A percentile compares a stretch with the other conserved stretches of the same genome.
Evolutionary conservation across 225 moss, liverwort and hornwort species (phyloP).

Genomic region (Marchantia paleacea): DNA sequence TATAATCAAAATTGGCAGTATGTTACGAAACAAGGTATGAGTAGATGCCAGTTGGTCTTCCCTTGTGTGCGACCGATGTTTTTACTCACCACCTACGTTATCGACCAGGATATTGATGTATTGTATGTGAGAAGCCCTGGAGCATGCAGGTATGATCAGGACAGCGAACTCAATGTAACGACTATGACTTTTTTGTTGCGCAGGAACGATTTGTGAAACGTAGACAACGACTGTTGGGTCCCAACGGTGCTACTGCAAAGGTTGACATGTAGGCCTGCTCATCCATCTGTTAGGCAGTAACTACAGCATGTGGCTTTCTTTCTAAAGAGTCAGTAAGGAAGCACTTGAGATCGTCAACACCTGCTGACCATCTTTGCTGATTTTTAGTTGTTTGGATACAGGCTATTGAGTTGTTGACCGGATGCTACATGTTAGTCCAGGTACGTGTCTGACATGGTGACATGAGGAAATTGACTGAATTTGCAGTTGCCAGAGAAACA

Average conservation of each 20-base stretch:
- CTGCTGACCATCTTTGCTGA: background rate
- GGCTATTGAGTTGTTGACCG: constrained; percentile 92
- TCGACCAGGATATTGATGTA: background rate
- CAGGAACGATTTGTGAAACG: constrained; percentile 99
- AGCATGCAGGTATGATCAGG: no score
- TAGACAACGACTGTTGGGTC: constrained; percentile 85
- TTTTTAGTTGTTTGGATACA: constrained; percentile 21
- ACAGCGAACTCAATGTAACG: background rate
- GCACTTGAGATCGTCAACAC: background rate
- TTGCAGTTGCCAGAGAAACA: no score
- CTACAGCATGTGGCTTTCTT: background rate
- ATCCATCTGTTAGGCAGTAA: constrained; percentile 19
- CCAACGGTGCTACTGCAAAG: constrained; percentile 97
- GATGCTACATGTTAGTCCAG: constrained; percentile 97
- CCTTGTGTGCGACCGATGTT: background rate
- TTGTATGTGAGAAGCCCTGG: no score
- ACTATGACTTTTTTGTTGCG: background rate
- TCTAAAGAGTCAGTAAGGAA: no score
- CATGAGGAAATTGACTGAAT: background rate
- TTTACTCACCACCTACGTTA: background rate
- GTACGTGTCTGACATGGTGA: constrained; percentile 31
- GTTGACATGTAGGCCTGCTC: constrained; percentile 43
- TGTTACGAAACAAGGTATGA: constrained; percentile 82
- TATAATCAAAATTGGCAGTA: constrained; percentile 86
- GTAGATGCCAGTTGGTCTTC: background rate